Conservation (phyloP, 1,284 basidiomycete genomes). For the Mycena sp. region DNA sequence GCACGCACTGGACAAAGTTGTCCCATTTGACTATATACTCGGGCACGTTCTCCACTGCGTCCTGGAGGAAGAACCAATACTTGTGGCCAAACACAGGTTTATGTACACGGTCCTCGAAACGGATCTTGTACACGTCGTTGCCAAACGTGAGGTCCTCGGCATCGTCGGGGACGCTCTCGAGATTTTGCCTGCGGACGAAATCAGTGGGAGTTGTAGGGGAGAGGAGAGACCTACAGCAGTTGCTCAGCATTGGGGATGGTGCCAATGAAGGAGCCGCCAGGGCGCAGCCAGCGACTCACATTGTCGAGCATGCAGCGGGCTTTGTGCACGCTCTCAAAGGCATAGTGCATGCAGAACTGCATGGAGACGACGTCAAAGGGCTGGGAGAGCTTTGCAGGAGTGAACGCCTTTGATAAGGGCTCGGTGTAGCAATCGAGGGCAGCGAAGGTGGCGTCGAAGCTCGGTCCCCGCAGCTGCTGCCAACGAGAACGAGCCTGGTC, state of each 20-base stretch:
- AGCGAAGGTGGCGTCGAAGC: conserved; percentile 85
- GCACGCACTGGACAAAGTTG: conserved; percentile 71
- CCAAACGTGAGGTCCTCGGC: conserved; percentile 82
- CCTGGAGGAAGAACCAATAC: conserved; percentile 93
- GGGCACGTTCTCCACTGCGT: conserved; percentile 97
- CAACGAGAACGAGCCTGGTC: conserved; percentile 87
- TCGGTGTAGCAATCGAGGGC: conserved; percentile 91
- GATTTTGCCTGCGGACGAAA: conserved; percentile 30
- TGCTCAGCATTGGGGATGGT: conserved; percentile 91
- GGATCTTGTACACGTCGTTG: conserved; percentile 90
- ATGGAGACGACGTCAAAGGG: conserved; percentile 95
- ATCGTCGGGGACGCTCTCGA: conserved; percentile 71
- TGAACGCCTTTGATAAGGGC: conserved; percentile 76
- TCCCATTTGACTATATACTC: conserved; percentile 98
- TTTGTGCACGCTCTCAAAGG: conserved; percentile 90
- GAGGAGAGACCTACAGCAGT: conserved; percentile 61
- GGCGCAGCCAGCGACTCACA: conserved; percentile 81
- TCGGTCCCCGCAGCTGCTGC: conserved; percentile 57
- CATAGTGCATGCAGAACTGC: conserved; percentile 99
- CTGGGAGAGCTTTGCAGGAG: conserved; percentile 61
- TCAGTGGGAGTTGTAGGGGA: conserved; percentile 11
- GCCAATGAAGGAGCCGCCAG: conserved; percentile 91
- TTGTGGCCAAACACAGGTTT: conserved; percentile 86
- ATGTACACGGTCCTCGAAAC: conserved; percentile 78
- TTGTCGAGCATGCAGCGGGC: conserved; percentile 94